Percentiles rank a stretch among this genome's conserved stretches.
phyloP scores from a whole-genome alignment of 2,329 filamentous ascomycete genomes.

The Mycosphaerella sp. region DNA sequence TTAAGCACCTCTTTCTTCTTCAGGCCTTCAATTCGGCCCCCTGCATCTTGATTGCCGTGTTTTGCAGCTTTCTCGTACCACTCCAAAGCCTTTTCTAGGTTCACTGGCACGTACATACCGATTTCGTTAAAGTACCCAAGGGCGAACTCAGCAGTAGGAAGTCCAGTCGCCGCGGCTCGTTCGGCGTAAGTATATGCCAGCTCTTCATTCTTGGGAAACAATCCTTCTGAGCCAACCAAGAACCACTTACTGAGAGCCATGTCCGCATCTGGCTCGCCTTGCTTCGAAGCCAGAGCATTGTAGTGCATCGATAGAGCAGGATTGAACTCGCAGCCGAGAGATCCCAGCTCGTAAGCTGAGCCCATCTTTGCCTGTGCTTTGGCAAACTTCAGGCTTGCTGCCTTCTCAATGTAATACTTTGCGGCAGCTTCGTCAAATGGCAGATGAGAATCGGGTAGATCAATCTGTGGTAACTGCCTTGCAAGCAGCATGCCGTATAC shows the following conservation, averaged over 20 bases:
- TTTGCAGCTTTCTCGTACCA: conserved; percentile 91
- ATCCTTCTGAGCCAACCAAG: conserved; percentile 83
- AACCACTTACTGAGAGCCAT: conserved; percentile 99
- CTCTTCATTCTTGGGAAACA: conserved; percentile 94
- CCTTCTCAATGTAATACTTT: conserved; percentile 88
- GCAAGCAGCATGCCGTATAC: conserved; percentile 84
- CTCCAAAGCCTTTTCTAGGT: conserved; percentile 70
- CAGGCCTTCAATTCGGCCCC: conserved; percentile 74
- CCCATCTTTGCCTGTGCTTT: conserved; percentile 98
- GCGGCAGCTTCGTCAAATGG: conserved; percentile 66
- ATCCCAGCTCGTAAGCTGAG: conserved; percentile 87
- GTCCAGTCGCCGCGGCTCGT: conserved; percentile 71
- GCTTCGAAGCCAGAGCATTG: conserved; percentile 84
- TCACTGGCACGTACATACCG: conserved; percentile 82
- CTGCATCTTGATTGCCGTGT: conserved; percentile 86
- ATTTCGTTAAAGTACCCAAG: conserved; percentile 98
- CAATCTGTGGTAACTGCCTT: conserved; percentile 84
- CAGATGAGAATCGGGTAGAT: conserved; percentile 65
- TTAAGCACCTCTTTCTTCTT: conserved; percentile 70
- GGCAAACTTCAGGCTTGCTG: conserved; percentile 89
- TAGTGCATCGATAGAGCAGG: conserved; percentile 90
- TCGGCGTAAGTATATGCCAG: conserved; percentile 87
- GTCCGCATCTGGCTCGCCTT: conserved; percentile 88
- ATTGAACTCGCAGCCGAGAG: conserved; percentile 90
- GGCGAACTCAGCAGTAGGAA: conserved; percentile 90